Evolutionary conservation across 2,329 filamentous ascomycete genomes (phyloP), one percentile per base, ranked within the genome.

Genomic region (Beauveria sp.): DNA sequence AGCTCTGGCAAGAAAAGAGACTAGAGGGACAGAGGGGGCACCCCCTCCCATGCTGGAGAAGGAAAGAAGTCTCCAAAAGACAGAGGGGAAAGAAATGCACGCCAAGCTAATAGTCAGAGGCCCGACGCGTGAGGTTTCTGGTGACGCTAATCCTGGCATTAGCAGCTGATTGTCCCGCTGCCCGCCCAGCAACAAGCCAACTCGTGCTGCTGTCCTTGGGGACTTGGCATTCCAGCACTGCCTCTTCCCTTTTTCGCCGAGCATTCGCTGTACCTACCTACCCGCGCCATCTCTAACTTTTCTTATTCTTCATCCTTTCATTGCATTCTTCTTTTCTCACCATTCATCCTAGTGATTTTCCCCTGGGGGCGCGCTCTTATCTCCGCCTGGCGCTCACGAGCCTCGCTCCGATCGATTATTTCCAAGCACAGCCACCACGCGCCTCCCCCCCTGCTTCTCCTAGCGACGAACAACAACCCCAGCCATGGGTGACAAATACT

Each of bases 401-500:
- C 58, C 24, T 43, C 16, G 6, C 47, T 20, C 40, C 47, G 40
- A 52, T 60, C 20, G 38, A 52, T 59, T 52, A 46, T 43, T n/a
- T 26, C 26, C 40, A 30, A 12, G 24, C 57, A 43, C 59, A 60
- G 26, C 58, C 28, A 49, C 50, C 42, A 14, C 40, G 52, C 42
- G 51, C 53, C 20, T 9, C 2, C 43, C 40, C 46, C 40, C 28
- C 50, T 47, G 43, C 50, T 12, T 55, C 22, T 47, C 8, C 18
- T 49, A 20, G 42, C 51, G 51, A 56, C 46, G 53, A 18, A n/a
- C 51, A 18, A 42, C 16, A 40, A 49, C 30, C 49, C 56, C 54
- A 64, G 64, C 59, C 62, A 75, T 75, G 73, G 72, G 72, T 61
- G 72, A 75, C 66, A 67, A 61, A 28, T 74, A 75, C 65, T 68